Evolutionary conservation across 108 stramenopile species (phyloP).

Genomic region (Pelagomonas calceolata): DNA sequence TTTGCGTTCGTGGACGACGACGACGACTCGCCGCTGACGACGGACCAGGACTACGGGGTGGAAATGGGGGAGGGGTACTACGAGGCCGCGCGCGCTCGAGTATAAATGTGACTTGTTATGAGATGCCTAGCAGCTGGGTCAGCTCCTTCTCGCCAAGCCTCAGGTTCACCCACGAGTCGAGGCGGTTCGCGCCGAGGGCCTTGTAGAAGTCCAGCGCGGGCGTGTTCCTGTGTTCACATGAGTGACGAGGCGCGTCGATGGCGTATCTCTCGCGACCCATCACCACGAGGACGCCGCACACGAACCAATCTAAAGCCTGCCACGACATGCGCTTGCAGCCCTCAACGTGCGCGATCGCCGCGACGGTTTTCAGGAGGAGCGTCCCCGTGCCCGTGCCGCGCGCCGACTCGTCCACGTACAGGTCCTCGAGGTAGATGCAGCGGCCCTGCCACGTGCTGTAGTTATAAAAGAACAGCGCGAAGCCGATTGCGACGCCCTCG

Average conservation of each 20-base stretch:
- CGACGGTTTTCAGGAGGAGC: slow-evolving; percentile 35
- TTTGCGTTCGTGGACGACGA: no score
- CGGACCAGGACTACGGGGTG: no score
- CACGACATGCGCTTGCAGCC: slow-evolving; percentile 34
- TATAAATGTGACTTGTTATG: no score
- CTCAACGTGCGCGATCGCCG: slow-evolving; percentile 16
- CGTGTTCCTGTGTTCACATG: no score
- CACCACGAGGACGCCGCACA: no score
- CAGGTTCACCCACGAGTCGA: slow-evolving; percentile 27
- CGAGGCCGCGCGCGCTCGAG: no score
- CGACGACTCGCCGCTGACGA: no score
- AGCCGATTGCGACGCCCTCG: slow-evolving; percentile 13
- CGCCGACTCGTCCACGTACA: slow-evolving; percentile 39
- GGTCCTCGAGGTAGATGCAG: slow-evolving; percentile 54
- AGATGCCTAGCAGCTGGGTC: neutral
- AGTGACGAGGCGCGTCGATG: no score
- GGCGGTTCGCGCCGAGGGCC: slow-evolving; percentile 34
- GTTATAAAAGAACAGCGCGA: slow-evolving; percentile 46
- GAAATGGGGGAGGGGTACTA: no score
- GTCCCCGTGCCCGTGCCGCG: slow-evolving; percentile 41
- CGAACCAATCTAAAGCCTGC: slow-evolving; percentile 52
- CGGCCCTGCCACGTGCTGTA: slow-evolving; percentile 25
- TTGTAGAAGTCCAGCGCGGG: slow-evolving; percentile 42
- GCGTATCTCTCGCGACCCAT: no score
- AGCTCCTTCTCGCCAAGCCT: slow-evolving; percentile 25